Evolutionary conservation across 805 yeast species (phyloP), one percentile per base, ranked within the genome.

Genomic region (Metschnikowia peoriensis): DNA sequence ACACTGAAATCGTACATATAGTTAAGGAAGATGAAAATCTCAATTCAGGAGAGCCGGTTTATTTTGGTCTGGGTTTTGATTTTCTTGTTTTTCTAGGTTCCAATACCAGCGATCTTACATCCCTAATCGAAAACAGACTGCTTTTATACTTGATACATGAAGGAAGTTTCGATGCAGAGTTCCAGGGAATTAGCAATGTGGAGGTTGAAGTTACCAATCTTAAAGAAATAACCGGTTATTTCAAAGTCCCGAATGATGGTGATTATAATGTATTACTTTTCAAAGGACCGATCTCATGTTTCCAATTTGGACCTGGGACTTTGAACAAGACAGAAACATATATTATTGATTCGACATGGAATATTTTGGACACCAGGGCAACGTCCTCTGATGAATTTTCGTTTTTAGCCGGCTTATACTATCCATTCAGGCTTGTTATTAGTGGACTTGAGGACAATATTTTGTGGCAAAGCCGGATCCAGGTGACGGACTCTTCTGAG

Each of bases 351-450:
- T 28, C 11, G 1, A 12, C 34, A 28, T 50, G 53, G 53, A 34
- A 17, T 15, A 7, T 40, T 28, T 27, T 50, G 41, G 53, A 50
- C 27, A 35, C 45, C 3, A 41, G 53, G 2, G 5, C 2, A 15
- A 7, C 12, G 1, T 6, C 28, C 7, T n/a, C 10, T 16, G 46
- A 29, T 8, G 43, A 45, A 29, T 45, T 50, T 37, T 14, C 9
- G 10, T 29, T 50, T 27, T 28, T 14, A 11, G 14, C 44, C 7
- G 35, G 43, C 8, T n/a, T 45, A 29, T 6, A 15, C 9, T 50
- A 50, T 16, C 53, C 53, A 2, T 50, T 45, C 43, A 34, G 53
- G 16, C 16, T 50, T 12, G 46, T 50, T 14, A 37, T 50, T 15
- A n/a, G 28, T 28, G 44, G 10, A 5, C 14, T n/a, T 15, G 28